These are phyloP conservation scores for Backusella liffmaniae DNA, from an alignment of 192 early-diverging fungal genomes.

Conservation along the genomic window DNA sequence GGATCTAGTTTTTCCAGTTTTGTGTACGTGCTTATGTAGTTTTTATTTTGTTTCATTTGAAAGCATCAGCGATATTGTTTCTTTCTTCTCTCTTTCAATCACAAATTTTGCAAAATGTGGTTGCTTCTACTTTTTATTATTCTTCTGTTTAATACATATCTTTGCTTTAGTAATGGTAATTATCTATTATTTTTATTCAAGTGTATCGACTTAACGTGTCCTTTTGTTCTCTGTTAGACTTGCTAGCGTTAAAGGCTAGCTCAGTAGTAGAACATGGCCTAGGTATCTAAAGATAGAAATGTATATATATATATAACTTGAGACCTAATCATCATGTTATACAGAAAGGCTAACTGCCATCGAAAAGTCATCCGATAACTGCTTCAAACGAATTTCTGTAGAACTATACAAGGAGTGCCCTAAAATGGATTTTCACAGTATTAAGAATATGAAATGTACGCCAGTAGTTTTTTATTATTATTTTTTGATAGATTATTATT, in stretches of 20 bases:
- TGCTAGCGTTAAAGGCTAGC: neutral
- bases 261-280: neutral
- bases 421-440: neutral
- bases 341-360: neutral
- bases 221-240: neutral
- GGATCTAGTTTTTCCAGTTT: too few relatives aligned
- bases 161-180: neutral
- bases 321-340: neutral
- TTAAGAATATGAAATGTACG: neutral
- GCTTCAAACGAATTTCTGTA: neutral
- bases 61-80: neutral
- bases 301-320: neutral
- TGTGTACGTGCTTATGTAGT: neutral
- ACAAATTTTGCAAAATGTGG: neutral
- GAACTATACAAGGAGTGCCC: neutral
- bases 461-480: too few relatives aligned
- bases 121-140: neutral
- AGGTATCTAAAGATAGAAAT: neutral
- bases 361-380: neutral
- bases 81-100: neutral
- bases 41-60: neutral
- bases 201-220: neutral
- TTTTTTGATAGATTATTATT: neutral
- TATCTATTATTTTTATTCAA: neutral
- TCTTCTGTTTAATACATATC: neutral